Evolutionary conservation across 2,329 filamentous ascomycete genomes (phyloP), one percentile per base, ranked within the genome.

Genomic region (Penicillium sp.): DNA sequence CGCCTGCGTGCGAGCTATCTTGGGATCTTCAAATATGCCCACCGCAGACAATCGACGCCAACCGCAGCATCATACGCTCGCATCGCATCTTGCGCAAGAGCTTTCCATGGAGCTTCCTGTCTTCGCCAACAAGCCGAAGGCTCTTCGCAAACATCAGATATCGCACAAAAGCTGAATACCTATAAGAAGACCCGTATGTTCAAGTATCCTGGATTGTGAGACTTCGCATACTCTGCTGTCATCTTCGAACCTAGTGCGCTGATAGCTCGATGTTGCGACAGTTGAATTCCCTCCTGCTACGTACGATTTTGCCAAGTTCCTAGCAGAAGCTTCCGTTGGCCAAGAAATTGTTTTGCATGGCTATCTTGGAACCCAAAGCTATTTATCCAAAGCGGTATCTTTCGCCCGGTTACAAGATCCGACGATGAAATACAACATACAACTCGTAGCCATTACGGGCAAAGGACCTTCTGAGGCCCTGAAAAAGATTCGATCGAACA

Each of bases 301-400:
- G 21, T 74, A 73, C 76, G 78, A 76, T 50, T 77, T 80, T 56
- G 66, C 71, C 61, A 70, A 71, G 0, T 73, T 80, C 44, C 64
- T 77, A 38, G 64, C 71, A 5, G 59, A 73, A 49, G 73, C 71
- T 9, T 64, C 69, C 17, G 63, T 71, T 3, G 77, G 74, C 6
- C 69, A 80, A 7, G 71, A 78, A 21, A 82, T 90, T 35, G 81
- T 82, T 0, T 75, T 91, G 0, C 84, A 88, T 74, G 93, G 93
- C 21, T 95, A 93, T 69, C 76, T 97, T 0, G 87, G 88, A 29
- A 87, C 86, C 63, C 84, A 88, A 31, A 85, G 87, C 64, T 87
- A 91, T 69, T 81, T 93, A 23, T 88, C 87, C 30, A 88, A 88
- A 58, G 87, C 85, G 45, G 80, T 96, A 21, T 86, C 86, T 2